Conservation (phyloP, 2,329 filamentous ascomycete genomes). For the Tolypocladium paradoxum region DNA sequence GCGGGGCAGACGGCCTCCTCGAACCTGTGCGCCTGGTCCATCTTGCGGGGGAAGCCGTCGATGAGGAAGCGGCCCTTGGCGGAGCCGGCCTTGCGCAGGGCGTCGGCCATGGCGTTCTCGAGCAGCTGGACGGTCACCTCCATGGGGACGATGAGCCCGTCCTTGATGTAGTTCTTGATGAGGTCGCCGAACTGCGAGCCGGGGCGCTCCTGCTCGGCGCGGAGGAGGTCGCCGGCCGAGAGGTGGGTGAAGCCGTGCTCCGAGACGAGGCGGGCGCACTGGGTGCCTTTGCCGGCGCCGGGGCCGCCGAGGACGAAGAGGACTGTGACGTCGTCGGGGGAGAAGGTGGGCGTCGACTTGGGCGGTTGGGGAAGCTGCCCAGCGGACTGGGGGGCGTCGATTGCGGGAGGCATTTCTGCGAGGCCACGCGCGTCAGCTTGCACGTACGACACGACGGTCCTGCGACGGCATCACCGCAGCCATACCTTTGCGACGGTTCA, state of each 20-base stretch:
- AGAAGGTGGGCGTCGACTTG: slow-evolving; percentile 60
- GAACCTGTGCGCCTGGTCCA: slow-evolving; percentile 93
- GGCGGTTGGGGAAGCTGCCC: slow-evolving; percentile 35
- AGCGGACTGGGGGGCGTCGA: slow-evolving; percentile 26
- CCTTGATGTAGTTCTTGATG: slow-evolving; percentile 87
- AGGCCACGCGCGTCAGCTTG: background rate
- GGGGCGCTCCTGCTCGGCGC: slow-evolving; percentile 80
- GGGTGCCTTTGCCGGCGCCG: slow-evolving; percentile 91
- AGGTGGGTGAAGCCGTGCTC: slow-evolving; percentile 90
- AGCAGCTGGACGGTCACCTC: slow-evolving; percentile 90
- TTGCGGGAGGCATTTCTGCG: slow-evolving; percentile 28
- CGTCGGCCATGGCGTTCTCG: slow-evolving; percentile 80
- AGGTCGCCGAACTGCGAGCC: slow-evolving; percentile 84
- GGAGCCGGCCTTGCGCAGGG: slow-evolving; percentile 40
- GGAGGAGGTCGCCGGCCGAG: slow-evolving; percentile 83
- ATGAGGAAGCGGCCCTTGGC: slow-evolving; percentile 63
- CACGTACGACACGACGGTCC: background rate
- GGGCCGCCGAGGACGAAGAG: slow-evolving; percentile 94
- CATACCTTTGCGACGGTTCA: slow-evolving; percentile 39
- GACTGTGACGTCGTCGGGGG: slow-evolving; percentile 68
- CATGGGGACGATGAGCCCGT: slow-evolving; percentile 97
- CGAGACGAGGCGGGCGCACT: slow-evolving; percentile 78
- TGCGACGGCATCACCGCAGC: background rate
- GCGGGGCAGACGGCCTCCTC: slow-evolving; percentile 80
- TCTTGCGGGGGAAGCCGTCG: slow-evolving; percentile 85